Base-by-base conservation (phyloP, 1,284 basidiomycete species). In the Meira miltonrushii region DNA sequence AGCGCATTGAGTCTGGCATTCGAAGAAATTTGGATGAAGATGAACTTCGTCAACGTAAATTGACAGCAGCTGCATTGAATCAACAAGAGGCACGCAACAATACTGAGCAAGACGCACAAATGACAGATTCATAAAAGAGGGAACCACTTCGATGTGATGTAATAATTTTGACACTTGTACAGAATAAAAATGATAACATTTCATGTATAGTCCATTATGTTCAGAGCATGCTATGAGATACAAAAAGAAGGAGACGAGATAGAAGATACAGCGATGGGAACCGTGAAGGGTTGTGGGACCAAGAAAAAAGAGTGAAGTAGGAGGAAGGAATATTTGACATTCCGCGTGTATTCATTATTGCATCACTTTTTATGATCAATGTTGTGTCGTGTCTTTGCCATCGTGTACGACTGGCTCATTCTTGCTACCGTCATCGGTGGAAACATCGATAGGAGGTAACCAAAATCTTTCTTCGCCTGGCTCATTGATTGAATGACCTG, bases 401-500 rank as follows among this genome's bases (percentile, higher is more conserved):
- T 41, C 40, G 12, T n/a, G 40, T 13, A 13, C 13, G n/a, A 41
- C 40, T 12, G n/a, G 13, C 12, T n/a, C 40, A 12, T n/a, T n/a
- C n/a, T n/a, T 23, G 12, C 11, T 23, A 2, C 13, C 50, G 4
- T 19, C 50, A 15, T 53, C 50, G 23, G 15, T 39, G 6, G 17
- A n/a, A 3, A 53, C 28, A 25, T 53, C 37, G 12, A 53, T 33
- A 39, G 55, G 55, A 11, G 55, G 55, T 7, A 57, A 46, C 55
- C 55, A 57, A 51, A 57, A 57, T 1, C 47, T 11, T n/a, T 57
- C 55, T 52, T 57, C 55, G 19, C 21, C 47, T 3, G 12, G n/a
- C 8, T 41, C 50, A 23, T 37, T 33, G 17, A 33, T 33, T 17
- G 28, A 7, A 53, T 53, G 50, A 53, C 28, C 50, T 19, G 50